Base-by-base conservation (phyloP, 2,329 filamentous ascomycete genomes). In the Colletotrichum trifolii region DNA sequence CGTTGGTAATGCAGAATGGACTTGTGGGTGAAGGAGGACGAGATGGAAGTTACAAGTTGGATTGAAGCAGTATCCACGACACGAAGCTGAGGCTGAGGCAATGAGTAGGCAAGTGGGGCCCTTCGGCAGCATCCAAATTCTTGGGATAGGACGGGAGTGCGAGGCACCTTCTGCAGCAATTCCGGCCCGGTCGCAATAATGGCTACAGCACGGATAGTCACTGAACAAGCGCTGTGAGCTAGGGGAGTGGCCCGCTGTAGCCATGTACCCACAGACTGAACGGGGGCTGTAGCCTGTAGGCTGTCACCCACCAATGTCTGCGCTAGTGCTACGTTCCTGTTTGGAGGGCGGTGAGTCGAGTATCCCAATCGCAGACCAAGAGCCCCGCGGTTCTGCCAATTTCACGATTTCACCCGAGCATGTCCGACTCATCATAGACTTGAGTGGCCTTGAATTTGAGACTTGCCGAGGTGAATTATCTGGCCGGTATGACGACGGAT, bases 301-400 rank as follows among this genome's bases (percentile, higher is more conserved):
- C 54, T 33, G 53, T 34, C 25, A 35, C 39, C n/a, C 53, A 36
- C 15, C 12, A 33, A 48, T 12, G 5, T 34, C 17, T 35, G 43
- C 39, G 35, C 57, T 50, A 40, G 17, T 5, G 25, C 25, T 25
- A 25, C 4, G 25, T 25, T 35, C 52, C 48, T 33, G 50, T 45
- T 17, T 8, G 48, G 63, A 15, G 63, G 63, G 63, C 58, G 63
- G 63, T 62, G 48, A 50, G 50, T 43, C 25, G 36, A 35, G 48
- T 34, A 12, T 7, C 39, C 36, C 58, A 5, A 52, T 36, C 48
- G 35, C 34, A 15, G 25, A 47, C 52, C 53, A 57, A 10, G 13
- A 47, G 63, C 59, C 58, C 63, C 53, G 36, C 63, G 40, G 45
- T 66, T 66, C 53, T 63, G 58, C 58, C 63, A 47, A 63, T 52